These are phyloP conservation scores for Tremella fuciformis DNA, from an alignment of 768 basidiomycete species.

Conservation along the genomic window DNA sequence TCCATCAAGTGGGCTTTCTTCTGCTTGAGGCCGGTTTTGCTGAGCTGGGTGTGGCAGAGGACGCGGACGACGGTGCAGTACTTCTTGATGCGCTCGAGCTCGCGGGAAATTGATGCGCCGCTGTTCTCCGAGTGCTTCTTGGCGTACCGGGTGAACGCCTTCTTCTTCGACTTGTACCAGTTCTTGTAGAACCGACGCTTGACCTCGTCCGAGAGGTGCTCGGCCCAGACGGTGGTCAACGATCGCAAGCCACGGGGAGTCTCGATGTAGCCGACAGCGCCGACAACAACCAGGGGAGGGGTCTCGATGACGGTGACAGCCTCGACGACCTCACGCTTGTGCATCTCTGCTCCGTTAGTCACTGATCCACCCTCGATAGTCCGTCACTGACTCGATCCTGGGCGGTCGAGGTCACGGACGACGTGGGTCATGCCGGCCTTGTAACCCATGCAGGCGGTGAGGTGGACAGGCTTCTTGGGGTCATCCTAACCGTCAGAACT, in stretches of 20 bases:
- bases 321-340: constrained; percentile 99
- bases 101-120: constrained; percentile 86
- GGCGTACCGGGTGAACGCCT: constrained; percentile 99
- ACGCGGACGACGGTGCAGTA: constrained; percentile 99
- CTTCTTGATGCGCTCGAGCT: constrained; percentile 98
- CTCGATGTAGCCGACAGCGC: constrained; percentile 99
- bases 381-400: constrained; percentile 83
- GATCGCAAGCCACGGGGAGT: constrained; percentile 98
- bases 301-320: constrained; percentile 94
- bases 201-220: constrained; percentile 93
- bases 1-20: constrained; percentile 99
- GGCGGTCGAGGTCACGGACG: constrained; percentile 97
- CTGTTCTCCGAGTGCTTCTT: constrained; percentile 97
- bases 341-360: constrained; percentile 71
- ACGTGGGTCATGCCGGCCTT: constrained; percentile 99
- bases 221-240: constrained; percentile 95
- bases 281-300: constrained; percentile 91
- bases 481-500: constrained; percentile 68
- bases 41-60: constrained; percentile 97
- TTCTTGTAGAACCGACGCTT: constrained; percentile 98
- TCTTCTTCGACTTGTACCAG: constrained; percentile 99
- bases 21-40: constrained; percentile 94
- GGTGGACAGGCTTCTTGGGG: constrained; percentile 96
- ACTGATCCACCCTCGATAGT: neutral
- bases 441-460: constrained; percentile 98